Base-by-base conservation (phyloP, 169 alveolate species). In the Neospora caninum region DNA sequence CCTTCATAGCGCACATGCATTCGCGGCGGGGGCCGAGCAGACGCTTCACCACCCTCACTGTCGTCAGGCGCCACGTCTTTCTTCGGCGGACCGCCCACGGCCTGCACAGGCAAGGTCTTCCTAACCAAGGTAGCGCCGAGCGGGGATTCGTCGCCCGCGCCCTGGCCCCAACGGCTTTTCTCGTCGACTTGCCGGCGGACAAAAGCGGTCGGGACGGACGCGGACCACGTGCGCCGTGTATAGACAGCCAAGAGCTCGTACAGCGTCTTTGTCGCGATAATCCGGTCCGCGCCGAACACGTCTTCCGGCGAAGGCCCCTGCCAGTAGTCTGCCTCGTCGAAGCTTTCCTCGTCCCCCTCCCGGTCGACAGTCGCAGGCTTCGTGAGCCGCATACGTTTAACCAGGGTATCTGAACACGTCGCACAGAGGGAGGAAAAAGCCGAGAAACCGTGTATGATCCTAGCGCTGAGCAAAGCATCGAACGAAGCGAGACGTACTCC, bases 221-320 rank as follows among this genome's bases (percentile, higher is more conserved):
- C 38, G n/a, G 69, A 64, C 89, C 89, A 82, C 89, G 64, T 42
- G 0, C 89, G 53, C 34, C 89, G 89, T 9, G 89, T 42, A 31
- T 82, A 82, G 38, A 82, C 89, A 10, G 54, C 89, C 25, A 82
- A 18, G 39, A 82, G 53, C 25, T 38, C 20, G 67, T 82, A 82
- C n/a, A 67, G 89, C 53, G 53, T 39, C 64, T 41, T 4, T 49
- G 89, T 9, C 38, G 0, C 18, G 41, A 82, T 49, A 36, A 82
- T 42, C 31, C 31, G 67, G n/a, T 36, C 31, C 1, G 6, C 64
- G 2, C 89, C 89, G 38, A 82, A 82, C 67, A 82, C 36, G 39
- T 38, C 54, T 13, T 41, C 54, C 31, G 89, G 39, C 13, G 69
- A 39, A 7, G 89, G 89, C 41, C 89, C 89, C 25, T 34, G n/a